These are phyloP conservation scores for Trichosporon ovoides DNA, from an alignment of 1,284 basidiomycete genomes.

Conservation along the genomic window DNA sequence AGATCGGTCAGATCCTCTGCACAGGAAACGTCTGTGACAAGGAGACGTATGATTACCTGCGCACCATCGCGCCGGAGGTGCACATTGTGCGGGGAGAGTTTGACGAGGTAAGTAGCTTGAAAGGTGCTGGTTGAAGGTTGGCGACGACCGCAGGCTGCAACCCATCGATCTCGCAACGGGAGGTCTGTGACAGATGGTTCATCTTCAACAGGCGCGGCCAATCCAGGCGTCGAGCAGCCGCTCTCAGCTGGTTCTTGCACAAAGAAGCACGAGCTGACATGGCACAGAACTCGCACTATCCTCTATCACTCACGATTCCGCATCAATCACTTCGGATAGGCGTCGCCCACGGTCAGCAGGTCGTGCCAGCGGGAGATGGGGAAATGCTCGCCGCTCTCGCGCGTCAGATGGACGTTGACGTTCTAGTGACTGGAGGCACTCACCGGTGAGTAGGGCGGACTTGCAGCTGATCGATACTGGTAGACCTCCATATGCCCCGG, in stretches of 20 bases:
- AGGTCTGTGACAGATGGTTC: too few species aligned
- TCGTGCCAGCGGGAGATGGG: slow-evolving; percentile 83
- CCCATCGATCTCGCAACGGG: too few species aligned
- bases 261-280: not conserved
- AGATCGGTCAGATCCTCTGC: slow-evolving; percentile 96
- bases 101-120: slow-evolving; percentile 79
- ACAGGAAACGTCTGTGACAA: slow-evolving; percentile 97
- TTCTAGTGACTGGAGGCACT: slow-evolving; percentile 87
- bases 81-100: slow-evolving; percentile 90
- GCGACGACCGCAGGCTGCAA: too few species aligned
- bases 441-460: slow-evolving; percentile 69
- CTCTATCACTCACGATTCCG: slow-evolving; percentile 72
- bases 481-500: too few species aligned
- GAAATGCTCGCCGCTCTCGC: slow-evolving; percentile 83
- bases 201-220: too few species aligned
- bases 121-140: too few species aligned
- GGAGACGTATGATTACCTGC: slow-evolving; percentile 95
- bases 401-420: slow-evolving; percentile 94
- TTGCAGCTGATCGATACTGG: too few species aligned
- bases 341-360: slow-evolving; percentile 90
- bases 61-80: slow-evolving; percentile 89
- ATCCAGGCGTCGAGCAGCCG: too few species aligned
- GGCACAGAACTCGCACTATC: slow-evolving; percentile 56
- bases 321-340: slow-evolving; percentile 81
- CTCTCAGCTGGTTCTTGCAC: too few species aligned